These are phyloP conservation scores for Hysterangium stoloniferum DNA, from an alignment of 768 basidiomycete species.

Conservation along the genomic window DNA sequence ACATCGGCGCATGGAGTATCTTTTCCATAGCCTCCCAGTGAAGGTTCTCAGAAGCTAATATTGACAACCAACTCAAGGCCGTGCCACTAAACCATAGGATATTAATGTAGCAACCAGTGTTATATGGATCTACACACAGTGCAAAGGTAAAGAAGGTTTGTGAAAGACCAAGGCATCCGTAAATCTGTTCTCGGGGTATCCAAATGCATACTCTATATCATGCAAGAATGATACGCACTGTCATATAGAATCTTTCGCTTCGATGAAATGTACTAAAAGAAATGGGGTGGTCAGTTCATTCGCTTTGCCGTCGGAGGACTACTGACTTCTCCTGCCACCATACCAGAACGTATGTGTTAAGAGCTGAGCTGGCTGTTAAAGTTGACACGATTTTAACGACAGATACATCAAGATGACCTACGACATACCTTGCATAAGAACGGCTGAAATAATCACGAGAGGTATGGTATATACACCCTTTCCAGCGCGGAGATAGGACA, in stretches of 20 bases:
- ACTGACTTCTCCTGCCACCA: constrained; percentile 63
- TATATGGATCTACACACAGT: constrained; percentile 32
- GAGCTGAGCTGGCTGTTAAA: constrained; percentile 26
- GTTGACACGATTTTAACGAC: neutral
- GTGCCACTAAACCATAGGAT: constrained; percentile 33
- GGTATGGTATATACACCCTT: constrained; percentile 43
- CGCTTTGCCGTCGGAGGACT: constrained; percentile 15
- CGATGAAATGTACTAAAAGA: constrained; percentile 35
- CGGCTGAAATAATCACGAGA: constrained; percentile 38
- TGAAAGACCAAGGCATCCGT: constrained; percentile 51
- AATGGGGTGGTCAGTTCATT: neutral
- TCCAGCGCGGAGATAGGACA: constrained; percentile 50
- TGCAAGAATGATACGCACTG: constrained; percentile 3
- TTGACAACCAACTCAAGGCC: constrained; percentile 48
- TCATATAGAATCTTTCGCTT: constrained; percentile 55
- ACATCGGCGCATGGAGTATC: constrained; percentile 65
- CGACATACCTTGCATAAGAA: constrained; percentile 48
- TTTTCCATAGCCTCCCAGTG: constrained; percentile 49
- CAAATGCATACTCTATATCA: neutral
- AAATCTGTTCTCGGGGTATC: constrained; percentile 25
- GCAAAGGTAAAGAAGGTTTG: constrained; percentile 53
- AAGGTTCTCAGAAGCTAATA: constrained; percentile 52
- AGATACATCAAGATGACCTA: neutral
- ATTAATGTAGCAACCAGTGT: neutral
- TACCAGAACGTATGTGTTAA: constrained; percentile 60